phyloP scores from a whole-genome alignment of 2,329 filamentous ascomycete genomes.

The Eurotiales sp. region DNA sequence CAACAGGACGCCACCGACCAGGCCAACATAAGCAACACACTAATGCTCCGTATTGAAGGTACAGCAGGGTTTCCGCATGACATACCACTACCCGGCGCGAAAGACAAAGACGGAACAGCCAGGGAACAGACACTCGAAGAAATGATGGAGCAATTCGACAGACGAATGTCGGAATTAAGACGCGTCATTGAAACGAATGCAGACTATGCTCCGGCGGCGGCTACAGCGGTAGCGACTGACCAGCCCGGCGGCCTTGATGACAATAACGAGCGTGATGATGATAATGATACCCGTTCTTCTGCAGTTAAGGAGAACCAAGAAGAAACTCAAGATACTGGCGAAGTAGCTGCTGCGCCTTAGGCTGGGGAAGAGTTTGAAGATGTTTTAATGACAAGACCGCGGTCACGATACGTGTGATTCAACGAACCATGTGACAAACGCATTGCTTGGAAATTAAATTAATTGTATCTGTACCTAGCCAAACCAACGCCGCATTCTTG shows the following conservation, averaged over 20 bases:
- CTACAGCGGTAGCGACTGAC: background rate
- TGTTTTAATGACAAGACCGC: too few relatives aligned
- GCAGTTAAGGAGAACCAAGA: too few relatives aligned
- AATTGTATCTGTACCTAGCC: too few relatives aligned
- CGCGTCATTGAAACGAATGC: constrained; percentile 37
- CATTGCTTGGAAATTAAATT: too few relatives aligned
- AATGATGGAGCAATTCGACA: constrained; percentile 47
- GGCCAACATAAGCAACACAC: constrained; percentile 37
- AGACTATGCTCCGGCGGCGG: constrained; percentile 12
- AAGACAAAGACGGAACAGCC: constrained; percentile 23
- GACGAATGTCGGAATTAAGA: constrained; percentile 41
- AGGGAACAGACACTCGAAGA: constrained; percentile 37
- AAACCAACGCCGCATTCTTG: too few relatives aligned
- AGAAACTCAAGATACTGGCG: too few relatives aligned
- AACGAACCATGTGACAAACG: too few relatives aligned
- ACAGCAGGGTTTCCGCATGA: constrained; percentile 29
- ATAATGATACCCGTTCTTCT: too few relatives aligned
- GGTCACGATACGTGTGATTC: background rate
- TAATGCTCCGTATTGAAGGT: constrained; percentile 46
- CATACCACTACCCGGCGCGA: constrained; percentile 8
- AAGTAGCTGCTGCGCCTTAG: background rate
- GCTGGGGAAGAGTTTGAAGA: background rate
- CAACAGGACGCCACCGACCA: constrained; percentile 43
- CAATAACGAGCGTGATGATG: background rate
- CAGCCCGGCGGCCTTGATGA: background rate